Evolutionary conservation across 306 rosid species (phyloP).

Genomic region (Cotoneaster glaucophyllus): DNA sequence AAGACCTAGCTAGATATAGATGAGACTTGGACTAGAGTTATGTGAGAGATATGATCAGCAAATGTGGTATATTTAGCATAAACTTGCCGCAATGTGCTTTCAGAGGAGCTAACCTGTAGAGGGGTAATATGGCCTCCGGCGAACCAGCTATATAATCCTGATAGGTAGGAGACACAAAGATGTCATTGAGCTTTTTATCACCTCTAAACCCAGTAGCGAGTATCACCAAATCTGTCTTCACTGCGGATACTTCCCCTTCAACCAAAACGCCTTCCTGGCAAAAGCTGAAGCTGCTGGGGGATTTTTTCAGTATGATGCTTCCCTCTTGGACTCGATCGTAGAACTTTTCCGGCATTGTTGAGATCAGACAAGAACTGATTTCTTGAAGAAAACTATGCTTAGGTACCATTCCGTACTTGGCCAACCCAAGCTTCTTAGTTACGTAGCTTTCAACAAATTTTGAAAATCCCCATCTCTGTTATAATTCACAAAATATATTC

Average conservation of each 20-base stretch:
- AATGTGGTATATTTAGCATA: not conserved
- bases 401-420: conserved; percentile 65
- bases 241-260: conserved; percentile 28
- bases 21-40: too few relatives aligned
- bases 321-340: conserved; percentile 57
- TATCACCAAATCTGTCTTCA: conserved; percentile 45
- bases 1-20: not conserved
- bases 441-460: conserved; percentile 60
- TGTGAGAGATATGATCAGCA: not conserved
- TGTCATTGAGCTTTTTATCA: conserved; percentile 49
- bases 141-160: conserved; percentile 34
- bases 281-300: conserved; percentile 37
- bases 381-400: conserved; percentile 43
- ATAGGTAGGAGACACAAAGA: conserved; percentile 45
- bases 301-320: conserved; percentile 46
- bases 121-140: conserved; percentile 31
- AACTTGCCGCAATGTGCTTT: too few relatives aligned
- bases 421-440: conserved; percentile 31
- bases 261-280: conserved; percentile 44
- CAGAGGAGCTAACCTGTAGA: conserved; percentile 39
- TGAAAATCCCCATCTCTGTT: conserved; percentile 50
- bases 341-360: conserved; percentile 43
- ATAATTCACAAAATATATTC: not conserved
- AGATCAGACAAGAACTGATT: conserved; percentile 32
- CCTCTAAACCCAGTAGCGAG: conserved; percentile 61